phyloP scores from a whole-genome alignment of 306 rosid genomes.

The Quercus engelmannii region DNA sequence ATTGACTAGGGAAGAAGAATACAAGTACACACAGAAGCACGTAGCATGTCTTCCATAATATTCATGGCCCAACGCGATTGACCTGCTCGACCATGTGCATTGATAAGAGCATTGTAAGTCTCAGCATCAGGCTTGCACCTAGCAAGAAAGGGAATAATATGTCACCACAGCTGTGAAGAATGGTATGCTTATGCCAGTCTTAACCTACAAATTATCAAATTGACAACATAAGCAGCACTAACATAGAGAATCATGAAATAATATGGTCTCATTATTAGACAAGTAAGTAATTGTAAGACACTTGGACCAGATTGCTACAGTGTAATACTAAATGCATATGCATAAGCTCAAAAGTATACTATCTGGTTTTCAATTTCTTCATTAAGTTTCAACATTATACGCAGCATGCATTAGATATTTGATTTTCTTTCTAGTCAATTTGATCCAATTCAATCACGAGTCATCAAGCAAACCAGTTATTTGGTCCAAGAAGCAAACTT shows the following conservation, averaged over 20 bases:
- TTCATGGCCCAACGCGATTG: conserved; percentile 98
- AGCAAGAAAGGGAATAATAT: conserved; percentile 3
- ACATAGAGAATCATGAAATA: neutral
- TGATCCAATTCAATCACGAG: neutral
- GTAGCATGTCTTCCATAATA: conserved; percentile 95
- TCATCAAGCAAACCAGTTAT: neutral
- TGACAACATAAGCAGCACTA: neutral
- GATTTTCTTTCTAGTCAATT: neutral
- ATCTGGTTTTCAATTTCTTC: no score
- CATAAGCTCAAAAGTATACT: no score
- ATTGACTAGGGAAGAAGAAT: conserved; percentile 60
- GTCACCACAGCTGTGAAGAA: neutral
- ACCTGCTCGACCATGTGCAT: conserved; percentile 90
- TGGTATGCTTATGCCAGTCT: neutral
- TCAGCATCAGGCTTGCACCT: conserved; percentile 97
- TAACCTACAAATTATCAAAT: neutral
- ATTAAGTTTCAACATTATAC: neutral
- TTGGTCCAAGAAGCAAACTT: neutral
- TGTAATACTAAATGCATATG: no score
- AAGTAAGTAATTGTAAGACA: no score
- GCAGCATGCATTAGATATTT: neutral
- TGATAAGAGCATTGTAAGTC: conserved; percentile 80
- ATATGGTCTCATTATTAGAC: neutral
- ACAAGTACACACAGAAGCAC: conserved; percentile 95
- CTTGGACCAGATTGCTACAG: no score